phyloP scores from a whole-genome alignment of 495 filamentous ascomycete species.

The Hypoxylon trugodes region DNA sequence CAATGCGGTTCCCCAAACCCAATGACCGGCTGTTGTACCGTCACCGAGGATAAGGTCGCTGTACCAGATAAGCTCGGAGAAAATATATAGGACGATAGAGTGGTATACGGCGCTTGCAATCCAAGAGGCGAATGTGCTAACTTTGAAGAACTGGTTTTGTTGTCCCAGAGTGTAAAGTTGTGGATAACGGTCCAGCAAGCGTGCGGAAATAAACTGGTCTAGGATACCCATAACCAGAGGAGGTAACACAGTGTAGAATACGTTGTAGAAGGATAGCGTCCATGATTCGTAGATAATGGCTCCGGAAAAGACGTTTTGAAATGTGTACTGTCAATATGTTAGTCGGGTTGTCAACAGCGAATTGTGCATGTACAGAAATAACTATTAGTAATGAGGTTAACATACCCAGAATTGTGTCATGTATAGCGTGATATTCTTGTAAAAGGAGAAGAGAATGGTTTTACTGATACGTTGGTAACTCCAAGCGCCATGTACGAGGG shows the following conservation, averaged over 20 bases:
- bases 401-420: conserved; percentile 99
- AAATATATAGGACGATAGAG: conserved; percentile 88
- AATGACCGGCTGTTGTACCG: conserved; percentile 85
- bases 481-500: conserved; percentile 97
- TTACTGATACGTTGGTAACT: conserved; percentile 97
- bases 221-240: conserved; percentile 96
- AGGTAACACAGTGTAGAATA: conserved; percentile 95
- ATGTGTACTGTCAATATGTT: conserved; percentile 74
- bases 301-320: conserved; percentile 98
- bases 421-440: conserved; percentile 98
- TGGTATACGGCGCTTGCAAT: conserved; percentile 95
- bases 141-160: conserved; percentile 90
- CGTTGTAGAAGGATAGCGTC: conserved; percentile 99
- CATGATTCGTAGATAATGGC: conserved; percentile 99
- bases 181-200: conserved; percentile 95
- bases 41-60: conserved; percentile 77
- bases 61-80: conserved; percentile 80
- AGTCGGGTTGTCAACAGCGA: conserved; percentile 33
- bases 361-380: conserved; percentile 1
- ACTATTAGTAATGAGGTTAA: conserved; percentile 4
- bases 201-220: conserved; percentile 96
- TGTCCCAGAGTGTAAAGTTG: conserved; percentile 95
- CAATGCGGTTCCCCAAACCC: conserved; percentile 94
- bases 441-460: conserved; percentile 97
- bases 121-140: conserved; percentile 92